phyloP scores from a whole-genome alignment of 768 basidiomycete genomes.

The Podaxis mareebaensis region DNA sequence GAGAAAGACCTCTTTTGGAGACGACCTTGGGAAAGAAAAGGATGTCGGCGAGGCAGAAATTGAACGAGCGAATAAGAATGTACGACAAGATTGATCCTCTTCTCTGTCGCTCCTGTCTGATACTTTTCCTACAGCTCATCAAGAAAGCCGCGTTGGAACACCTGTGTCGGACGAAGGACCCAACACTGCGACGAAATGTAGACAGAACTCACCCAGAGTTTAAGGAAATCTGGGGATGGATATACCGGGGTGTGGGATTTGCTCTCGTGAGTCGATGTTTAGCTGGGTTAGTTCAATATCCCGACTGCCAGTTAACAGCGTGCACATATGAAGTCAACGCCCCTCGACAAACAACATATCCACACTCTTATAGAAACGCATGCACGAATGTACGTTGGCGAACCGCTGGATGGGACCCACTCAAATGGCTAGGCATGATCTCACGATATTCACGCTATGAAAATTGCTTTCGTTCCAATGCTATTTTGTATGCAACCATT shows the following conservation, averaged over 20 bases:
- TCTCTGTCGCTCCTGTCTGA: slow-evolving; percentile 4
- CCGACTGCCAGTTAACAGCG: slow-evolving; percentile 32
- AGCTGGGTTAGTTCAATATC: not conserved
- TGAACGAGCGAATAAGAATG: slow-evolving; percentile 65
- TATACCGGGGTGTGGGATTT: slow-evolving; percentile 50
- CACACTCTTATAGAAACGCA: slow-evolving; percentile 43
- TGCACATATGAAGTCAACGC: slow-evolving; percentile 37
- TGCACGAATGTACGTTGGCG: slow-evolving; percentile 41
- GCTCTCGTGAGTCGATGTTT: slow-evolving; percentile 41
- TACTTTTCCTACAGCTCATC: slow-evolving; percentile 35
- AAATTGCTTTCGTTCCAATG: not conserved
- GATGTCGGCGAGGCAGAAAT: slow-evolving; percentile 29
- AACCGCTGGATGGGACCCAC: not conserved
- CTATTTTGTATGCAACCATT: not conserved
- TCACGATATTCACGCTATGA: not conserved
- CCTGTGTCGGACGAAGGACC: slow-evolving; percentile 39
- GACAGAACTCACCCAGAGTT: slow-evolving; percentile 52
- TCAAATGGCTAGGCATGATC: not conserved
- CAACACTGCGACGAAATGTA: slow-evolving; percentile 28
- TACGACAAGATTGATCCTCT: slow-evolving; percentile 25
- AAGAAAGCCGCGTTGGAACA: slow-evolving; percentile 44
- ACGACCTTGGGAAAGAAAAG: slow-evolving; percentile 28
- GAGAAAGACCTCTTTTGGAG: slow-evolving; percentile 18
- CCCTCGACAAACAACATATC: slow-evolving; percentile 35
- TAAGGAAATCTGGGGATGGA: slow-evolving; percentile 47